Evolutionary conservation across 306 rosid species (phyloP), one percentile per base, ranked within the genome.

Genomic region (Potentilla sterilis): DNA sequence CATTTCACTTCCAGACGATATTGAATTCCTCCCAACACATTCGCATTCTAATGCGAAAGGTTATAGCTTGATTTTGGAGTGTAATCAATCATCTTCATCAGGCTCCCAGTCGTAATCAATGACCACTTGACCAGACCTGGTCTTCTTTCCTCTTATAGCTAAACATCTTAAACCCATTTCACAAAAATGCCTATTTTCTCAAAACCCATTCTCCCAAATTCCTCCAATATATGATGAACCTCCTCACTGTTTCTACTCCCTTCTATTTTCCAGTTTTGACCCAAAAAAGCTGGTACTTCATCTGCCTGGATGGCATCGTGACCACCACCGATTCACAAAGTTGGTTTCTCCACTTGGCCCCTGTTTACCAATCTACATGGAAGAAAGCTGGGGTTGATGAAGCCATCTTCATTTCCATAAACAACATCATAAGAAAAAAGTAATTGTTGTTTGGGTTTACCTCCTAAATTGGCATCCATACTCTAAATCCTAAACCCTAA

Each of bases 381-480:
- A 84, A 78, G 18, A 70, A 77, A 55, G 86, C 58, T 46, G 89
- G 86, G 4, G 83, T 89, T 21, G 76, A 82, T 41, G 89, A 87
- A n/a, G 82, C 91, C 9, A 76, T 87, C 15, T 67, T 84, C 77
- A 78, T 70, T 46, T 87, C 84, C 15, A 82, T 41, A 34, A 73
- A 32, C 12, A 1, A 6, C 22, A 72, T 89, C 0, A 0, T 0
- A 3, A 80, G 34, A 63, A 16, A 79, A 11, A 43, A 43, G 3
- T 40, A 78, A 40, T 67, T 87, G 73, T 4, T 64, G 5, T 35
- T 24, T 68, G 79, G 62, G 43, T 85, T 70, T n/a, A n/a, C n/a
- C n/a, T n/a, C n/a, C n/a, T n/a, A n/a, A n/a, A n/a, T n/a, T n/a
- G n/a, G n/a, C n/a, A n/a, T n/a, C n/a, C n/a, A n/a, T n/a, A n/a